These are phyloP conservation scores for Cercospora sesami DNA, from an alignment of 2,329 filamentous ascomycete species.

Conservation along the genomic window DNA sequence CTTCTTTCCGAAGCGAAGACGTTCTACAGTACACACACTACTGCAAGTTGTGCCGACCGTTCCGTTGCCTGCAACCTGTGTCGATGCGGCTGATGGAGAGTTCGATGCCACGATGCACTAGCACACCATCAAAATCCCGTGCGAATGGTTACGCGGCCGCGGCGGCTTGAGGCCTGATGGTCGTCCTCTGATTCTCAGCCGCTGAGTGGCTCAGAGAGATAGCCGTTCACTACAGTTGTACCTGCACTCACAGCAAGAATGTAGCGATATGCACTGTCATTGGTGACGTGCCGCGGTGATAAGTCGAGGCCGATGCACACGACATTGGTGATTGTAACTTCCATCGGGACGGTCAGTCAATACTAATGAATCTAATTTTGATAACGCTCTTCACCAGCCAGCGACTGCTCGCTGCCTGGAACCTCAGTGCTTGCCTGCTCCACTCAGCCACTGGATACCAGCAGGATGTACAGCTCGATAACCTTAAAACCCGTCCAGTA, in stretches of 20 bases:
- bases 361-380: neutral
- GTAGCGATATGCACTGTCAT: neutral
- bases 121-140: neutral
- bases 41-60: neutral
- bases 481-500: neutral
- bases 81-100: slow-evolving; percentile 16
- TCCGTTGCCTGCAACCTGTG: neutral
- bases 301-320: neutral
- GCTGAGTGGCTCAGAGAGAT: neutral
- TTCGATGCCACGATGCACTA: slow-evolving; percentile 21
- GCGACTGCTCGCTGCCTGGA: neutral
- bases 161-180: neutral
- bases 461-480: neutral
- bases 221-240: neutral
- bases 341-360: neutral
- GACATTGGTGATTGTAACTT: neutral
- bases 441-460: neutral
- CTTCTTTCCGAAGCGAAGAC: neutral
- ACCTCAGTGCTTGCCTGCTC: neutral
- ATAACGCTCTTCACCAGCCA: neutral
- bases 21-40: neutral
- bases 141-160: neutral
- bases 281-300: neutral
- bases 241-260: neutral
- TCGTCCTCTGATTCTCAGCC: neutral